These are phyloP conservation scores for Rutstroemia sydowiana DNA, from an alignment of 2,329 filamentous ascomycete genomes.

Conservation along the genomic window DNA sequence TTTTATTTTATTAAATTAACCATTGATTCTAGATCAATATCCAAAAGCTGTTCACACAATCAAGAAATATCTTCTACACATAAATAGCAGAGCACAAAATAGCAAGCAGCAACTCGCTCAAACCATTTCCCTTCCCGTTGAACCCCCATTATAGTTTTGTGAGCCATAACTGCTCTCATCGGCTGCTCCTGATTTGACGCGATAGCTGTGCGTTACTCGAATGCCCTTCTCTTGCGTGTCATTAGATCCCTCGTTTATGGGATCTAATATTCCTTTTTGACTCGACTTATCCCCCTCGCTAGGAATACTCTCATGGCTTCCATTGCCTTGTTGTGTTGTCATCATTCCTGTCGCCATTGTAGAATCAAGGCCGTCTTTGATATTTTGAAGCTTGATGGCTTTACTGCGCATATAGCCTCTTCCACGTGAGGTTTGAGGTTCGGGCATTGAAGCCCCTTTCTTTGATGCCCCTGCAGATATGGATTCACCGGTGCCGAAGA, in stretches of 20 bases:
- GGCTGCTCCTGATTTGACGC: not conserved
- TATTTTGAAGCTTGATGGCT: not conserved
- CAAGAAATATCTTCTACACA: too few relatives aligned
- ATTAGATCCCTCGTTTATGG: not conserved
- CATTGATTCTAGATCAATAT: too few relatives aligned
- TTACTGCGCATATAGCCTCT: not conserved
- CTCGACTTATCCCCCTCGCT: conserved; percentile 1
- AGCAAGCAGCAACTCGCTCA: too few relatives aligned
- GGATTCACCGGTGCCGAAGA: not conserved
- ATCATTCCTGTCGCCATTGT: not conserved
- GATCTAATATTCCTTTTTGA: not conserved
- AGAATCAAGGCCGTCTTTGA: not conserved
- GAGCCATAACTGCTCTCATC: too few relatives aligned
- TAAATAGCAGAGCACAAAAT: too few relatives aligned
- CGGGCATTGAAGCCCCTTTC: not conserved
- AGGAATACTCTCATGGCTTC: not conserved
- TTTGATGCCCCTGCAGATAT: not conserved
- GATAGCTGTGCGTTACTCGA: not conserved
- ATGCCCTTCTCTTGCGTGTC: not conserved
- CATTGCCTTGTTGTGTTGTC: not conserved
- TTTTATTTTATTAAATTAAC: too few relatives aligned
- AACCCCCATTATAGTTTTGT: too few relatives aligned
- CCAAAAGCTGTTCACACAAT: too few relatives aligned
- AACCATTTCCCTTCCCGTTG: too few relatives aligned
- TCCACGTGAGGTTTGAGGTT: not conserved